Conservation (phyloP, 1,284 basidiomycete genomes). For the Puccinia polysora region DNA sequence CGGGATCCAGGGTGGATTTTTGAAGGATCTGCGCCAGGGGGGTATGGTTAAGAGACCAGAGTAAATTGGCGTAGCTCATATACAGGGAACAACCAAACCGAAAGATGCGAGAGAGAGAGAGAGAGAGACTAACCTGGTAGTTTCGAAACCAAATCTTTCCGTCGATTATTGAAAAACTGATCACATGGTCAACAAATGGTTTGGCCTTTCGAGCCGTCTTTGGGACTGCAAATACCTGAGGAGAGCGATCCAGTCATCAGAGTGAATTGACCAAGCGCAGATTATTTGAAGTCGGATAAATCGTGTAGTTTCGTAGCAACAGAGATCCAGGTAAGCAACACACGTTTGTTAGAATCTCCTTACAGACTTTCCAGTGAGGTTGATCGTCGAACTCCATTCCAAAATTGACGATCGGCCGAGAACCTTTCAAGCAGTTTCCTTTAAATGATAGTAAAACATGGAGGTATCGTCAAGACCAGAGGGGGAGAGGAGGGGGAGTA, state of each 20-base stretch:
- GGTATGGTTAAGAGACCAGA: not conserved
- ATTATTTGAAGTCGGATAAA: not conserved
- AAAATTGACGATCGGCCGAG: conserved; percentile 84
- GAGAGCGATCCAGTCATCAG: not conserved
- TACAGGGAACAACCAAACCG: not conserved
- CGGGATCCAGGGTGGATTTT: conserved; percentile 8
- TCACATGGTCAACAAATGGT: conserved; percentile 95
- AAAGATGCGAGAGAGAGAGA: not conserved
- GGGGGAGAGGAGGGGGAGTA: not conserved
- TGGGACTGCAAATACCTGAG: conserved; percentile 89
- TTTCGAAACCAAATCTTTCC: conserved; percentile 99
- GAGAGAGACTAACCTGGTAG: conserved; percentile 62
- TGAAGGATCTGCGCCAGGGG: conserved; percentile 10
- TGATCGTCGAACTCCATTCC: conserved; percentile 83
- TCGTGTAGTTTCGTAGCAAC: not conserved
- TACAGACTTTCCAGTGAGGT: conserved; percentile 82
- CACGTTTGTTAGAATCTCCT: conserved; percentile 94
- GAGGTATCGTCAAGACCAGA: not conserved
- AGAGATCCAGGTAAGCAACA: conserved; percentile 52
- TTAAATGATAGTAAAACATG: not conserved
- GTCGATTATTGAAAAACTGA: conserved; percentile 93
- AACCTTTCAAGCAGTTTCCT: conserved; percentile 92
- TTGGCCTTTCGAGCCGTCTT: conserved; percentile 81
- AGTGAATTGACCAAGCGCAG: not conserved
- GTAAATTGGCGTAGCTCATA: not conserved